Percentiles rank a stretch among this genome's conserved stretches.
phyloP scores from a whole-genome alignment of 768 basidiomycete genomes.

The Thelephora aurantiotincta region DNA sequence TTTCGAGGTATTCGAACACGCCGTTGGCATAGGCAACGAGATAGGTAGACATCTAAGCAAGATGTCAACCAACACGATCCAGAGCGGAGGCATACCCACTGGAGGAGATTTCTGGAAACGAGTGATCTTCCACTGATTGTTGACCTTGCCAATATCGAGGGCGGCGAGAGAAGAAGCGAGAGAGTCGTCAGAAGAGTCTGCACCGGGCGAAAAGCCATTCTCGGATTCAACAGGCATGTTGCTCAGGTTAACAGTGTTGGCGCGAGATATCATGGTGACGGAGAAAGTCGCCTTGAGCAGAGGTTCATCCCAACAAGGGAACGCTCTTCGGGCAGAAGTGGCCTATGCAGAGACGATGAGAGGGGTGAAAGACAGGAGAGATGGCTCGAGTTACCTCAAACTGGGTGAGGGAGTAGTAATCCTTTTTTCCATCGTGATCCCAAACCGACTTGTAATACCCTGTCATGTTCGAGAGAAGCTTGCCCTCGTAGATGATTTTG shows the following conservation, averaged over 20 bases:
- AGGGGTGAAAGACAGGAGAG: neutral
- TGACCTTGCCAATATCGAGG: slow-evolving; percentile 20
- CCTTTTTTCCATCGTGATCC: slow-evolving; percentile 48
- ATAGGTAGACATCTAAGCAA: slow-evolving; percentile 62
- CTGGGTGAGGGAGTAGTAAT: slow-evolving; percentile 73
- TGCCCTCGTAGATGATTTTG: slow-evolving; percentile 50
- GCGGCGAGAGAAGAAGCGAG: slow-evolving; percentile 25
- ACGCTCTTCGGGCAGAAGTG: slow-evolving; percentile 69
- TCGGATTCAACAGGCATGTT: slow-evolving; percentile 79
- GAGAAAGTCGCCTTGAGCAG: slow-evolving; percentile 73
- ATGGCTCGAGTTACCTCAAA: slow-evolving; percentile 43
- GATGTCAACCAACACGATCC: neutral
- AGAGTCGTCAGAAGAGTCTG: slow-evolving; percentile 5
- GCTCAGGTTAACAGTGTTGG: slow-evolving; percentile 61
- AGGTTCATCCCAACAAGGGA: slow-evolving; percentile 93
- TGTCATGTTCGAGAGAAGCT: slow-evolving; percentile 58
- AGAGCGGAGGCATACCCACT: slow-evolving; percentile 16
- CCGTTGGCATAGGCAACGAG: slow-evolving; percentile 84
- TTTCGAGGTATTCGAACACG: slow-evolving; percentile 57
- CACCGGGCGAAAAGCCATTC: slow-evolving; percentile 24
- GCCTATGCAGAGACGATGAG: slow-evolving; percentile 29
- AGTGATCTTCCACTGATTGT: slow-evolving; percentile 63
- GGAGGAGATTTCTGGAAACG: slow-evolving; percentile 70
- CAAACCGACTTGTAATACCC: slow-evolving; percentile 70
- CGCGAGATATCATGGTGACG: slow-evolving; percentile 68